These are phyloP conservation scores for Phoma sp. DNA, from an alignment of 2,329 filamentous ascomycete genomes.

Conservation along the genomic window DNA sequence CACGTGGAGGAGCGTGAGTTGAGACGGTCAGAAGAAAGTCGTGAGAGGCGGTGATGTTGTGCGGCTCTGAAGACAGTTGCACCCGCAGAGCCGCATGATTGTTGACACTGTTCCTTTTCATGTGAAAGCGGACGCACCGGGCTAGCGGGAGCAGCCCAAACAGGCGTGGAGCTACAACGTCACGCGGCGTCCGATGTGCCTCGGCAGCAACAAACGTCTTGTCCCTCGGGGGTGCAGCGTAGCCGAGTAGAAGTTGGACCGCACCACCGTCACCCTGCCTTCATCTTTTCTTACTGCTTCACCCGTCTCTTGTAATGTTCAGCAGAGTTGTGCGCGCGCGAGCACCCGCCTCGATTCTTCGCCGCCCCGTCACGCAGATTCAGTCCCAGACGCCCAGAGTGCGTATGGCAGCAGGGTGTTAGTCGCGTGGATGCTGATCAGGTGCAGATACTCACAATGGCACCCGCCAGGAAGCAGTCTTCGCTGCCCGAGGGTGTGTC, in stretches of 20 bases:
- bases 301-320: slow-evolving; percentile 43
- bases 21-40: too few relatives aligned
- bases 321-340: slow-evolving; percentile 49
- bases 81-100: slow-evolving; percentile 5
- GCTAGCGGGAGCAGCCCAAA: neutral
- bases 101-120: neutral
- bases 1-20: neutral
- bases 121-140: slow-evolving; percentile 6
- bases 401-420: slow-evolving; percentile 9
- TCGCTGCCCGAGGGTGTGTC: slow-evolving; percentile 55
- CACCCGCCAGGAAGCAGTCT: slow-evolving; percentile 51
- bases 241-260: slow-evolving; percentile 1
- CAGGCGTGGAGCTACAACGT: too few relatives aligned
- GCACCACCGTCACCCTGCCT: too few relatives aligned
- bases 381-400: slow-evolving; percentile 41
- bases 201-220: too few relatives aligned
- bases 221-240: too few relatives aligned
- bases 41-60: too few relatives aligned
- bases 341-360: slow-evolving; percentile 47
- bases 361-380: slow-evolving; percentile 37
- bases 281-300: neutral
- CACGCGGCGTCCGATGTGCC: too few relatives aligned
- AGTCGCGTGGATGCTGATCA: slow-evolving; percentile 11
- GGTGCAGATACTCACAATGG: slow-evolving; percentile 44
- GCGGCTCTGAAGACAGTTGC: too few relatives aligned